phyloP scores from a whole-genome alignment of 768 basidiomycete species.

The Trametopsis cervina region DNA sequence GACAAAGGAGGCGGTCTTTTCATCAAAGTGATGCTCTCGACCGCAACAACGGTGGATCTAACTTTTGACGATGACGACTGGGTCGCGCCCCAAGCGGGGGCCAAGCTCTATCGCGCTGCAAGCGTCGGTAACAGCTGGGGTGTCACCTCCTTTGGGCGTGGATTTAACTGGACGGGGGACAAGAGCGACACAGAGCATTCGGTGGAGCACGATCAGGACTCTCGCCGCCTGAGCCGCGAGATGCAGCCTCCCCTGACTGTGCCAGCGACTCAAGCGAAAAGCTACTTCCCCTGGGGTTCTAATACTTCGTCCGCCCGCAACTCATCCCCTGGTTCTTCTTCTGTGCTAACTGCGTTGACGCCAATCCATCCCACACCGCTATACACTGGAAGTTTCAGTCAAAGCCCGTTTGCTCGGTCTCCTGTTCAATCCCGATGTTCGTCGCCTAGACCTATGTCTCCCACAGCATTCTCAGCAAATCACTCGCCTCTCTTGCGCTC shows the following conservation, averaged over 20 bases:
- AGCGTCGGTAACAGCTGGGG: constrained; percentile 78
- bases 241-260: constrained; percentile 5
- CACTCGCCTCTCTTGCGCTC: constrained; percentile 29
- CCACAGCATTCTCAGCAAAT: constrained; percentile 15
- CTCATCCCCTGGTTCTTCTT: constrained; percentile 8
- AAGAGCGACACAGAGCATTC: constrained; percentile 21
- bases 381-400: constrained; percentile 13
- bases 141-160: constrained; percentile 78
- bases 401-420: constrained; percentile 20
- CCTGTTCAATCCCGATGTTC: constrained; percentile 21
- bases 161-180: constrained; percentile 63
- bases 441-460: constrained; percentile 22
- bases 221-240: constrained; percentile 5
- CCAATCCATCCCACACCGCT: constrained; percentile 9
- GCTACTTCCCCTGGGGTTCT: constrained; percentile 14
- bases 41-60: constrained; percentile 48
- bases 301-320: constrained; percentile 14
- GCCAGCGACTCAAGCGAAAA: constrained; percentile 1
- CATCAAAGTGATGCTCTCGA: constrained; percentile 20
- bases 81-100: constrained; percentile 42
- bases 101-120: constrained; percentile 47
- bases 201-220: constrained; percentile 10
- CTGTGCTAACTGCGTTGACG: constrained; percentile 11
- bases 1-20: constrained; percentile 11
- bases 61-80: constrained; percentile 65